Evolutionary conservation across 305 asterid species (phyloP), one percentile per base, ranked within the genome.

Genomic region (Fraxinus angustifolia): DNA sequence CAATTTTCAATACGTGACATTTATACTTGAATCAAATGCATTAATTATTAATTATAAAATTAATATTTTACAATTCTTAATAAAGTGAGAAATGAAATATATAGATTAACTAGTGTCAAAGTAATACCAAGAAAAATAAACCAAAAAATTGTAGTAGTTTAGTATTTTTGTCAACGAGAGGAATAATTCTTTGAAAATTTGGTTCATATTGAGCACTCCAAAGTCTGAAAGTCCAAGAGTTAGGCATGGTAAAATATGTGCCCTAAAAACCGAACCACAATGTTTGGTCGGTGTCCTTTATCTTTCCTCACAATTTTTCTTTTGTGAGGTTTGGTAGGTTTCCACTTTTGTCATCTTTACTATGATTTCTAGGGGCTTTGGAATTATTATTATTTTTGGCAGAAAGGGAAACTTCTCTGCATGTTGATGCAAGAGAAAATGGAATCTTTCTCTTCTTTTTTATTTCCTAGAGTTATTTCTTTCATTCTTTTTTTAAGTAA

Each of bases 261-360:
- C 79, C 85, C 85, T 72, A 68, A 80, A 82, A 87, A 58, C 48
- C 26, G 19, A 77, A 83, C 87, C 85, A 31, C n/a, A 8, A 79
- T 76, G 88, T 87, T 83, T 83, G 87, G 85, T 84, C 88, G 84
- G 87, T 79, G 68, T 11, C 67, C 14, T 17, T 4, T 70, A 60
- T 73, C 30, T 3, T 45, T 45, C 53, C 1, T 45, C 53, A 2
- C 53, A 45, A 3, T 11, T 45, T 0, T 45, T 45, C 71, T 16
- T 10, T 17, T 17, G 11, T 0, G 11, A 76, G 84, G 65, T 76
- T 45, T 53, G 86, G 73, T 74, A 31, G 75, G 71, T 67, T 76
- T 78, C 90, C 83, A 81, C 85, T 75, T 87, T 60, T 83, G 85
- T 76, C 86, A 75, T 80, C 73, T 75, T 77, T 70, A 65, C 81